Percentiles rank a stretch among this genome's conserved stretches.
phyloP scores from a whole-genome alignment of 495 filamentous ascomycete genomes.

The Talaromyces borbonicus region DNA sequence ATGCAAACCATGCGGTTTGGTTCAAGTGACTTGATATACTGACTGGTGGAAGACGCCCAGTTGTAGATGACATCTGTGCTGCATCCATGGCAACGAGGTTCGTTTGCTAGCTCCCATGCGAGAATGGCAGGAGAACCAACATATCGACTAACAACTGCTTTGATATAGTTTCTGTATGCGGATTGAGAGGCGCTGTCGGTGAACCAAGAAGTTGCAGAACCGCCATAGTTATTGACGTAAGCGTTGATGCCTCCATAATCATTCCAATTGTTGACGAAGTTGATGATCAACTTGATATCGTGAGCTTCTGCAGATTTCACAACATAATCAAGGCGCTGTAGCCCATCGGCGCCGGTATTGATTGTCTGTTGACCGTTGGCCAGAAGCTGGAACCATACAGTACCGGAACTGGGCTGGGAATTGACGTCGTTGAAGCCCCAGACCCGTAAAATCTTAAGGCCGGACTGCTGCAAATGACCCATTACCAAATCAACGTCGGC shows the following conservation, averaged over 20 bases:
- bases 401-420: slow-evolving; percentile 23
- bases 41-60: slow-evolving; percentile 46
- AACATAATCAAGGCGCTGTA: slow-evolving; percentile 55
- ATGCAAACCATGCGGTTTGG: slow-evolving; percentile 50
- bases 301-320: slow-evolving; percentile 42
- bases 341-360: slow-evolving; percentile 49
- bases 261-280: slow-evolving; percentile 41
- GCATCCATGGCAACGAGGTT: slow-evolving; percentile 54
- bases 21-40: slow-evolving; percentile 53
- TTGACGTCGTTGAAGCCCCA: slow-evolving; percentile 59
- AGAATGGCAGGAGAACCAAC: slow-evolving; percentile 44
- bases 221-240: slow-evolving; percentile 50
- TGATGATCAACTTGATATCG: slow-evolving; percentile 45
- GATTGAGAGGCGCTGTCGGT: slow-evolving; percentile 39
- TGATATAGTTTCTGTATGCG: slow-evolving; percentile 51
- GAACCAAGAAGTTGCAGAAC: slow-evolving; percentile 38
- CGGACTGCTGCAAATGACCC: slow-evolving; percentile 32
- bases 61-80: slow-evolving; percentile 41
- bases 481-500: slow-evolving; percentile 45
- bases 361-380: slow-evolving; percentile 40
- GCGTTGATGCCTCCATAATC: slow-evolving; percentile 56
- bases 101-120: slow-evolving; percentile 60
- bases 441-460: slow-evolving; percentile 52
- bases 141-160: slow-evolving; percentile 52
- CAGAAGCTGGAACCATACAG: slow-evolving; percentile 48